Evolutionary conservation across 305 asterid species (phyloP), one percentile per base, ranked within the genome.

Genomic region (Caryopteris hybrid): DNA sequence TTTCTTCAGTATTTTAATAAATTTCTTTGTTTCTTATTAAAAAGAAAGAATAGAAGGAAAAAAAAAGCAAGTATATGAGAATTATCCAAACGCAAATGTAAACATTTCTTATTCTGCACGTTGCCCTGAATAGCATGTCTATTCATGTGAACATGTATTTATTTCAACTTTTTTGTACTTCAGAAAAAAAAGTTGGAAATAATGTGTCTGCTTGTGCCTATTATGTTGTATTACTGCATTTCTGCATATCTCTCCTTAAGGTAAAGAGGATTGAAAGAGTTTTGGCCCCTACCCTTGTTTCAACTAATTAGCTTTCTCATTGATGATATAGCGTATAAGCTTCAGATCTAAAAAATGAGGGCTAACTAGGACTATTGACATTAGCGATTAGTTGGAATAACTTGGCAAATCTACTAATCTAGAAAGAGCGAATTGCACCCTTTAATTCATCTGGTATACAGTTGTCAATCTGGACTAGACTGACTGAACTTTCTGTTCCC

Each of bases 321-420:
- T 50, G 9, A 41, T 11, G 61, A 29, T 10, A 10, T 38, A 51
- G 50, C 53, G 45, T 16, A 22, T 17, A 60, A 63, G 59, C 27
- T 9, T 27, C n/a, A n/a, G n/a, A n/a, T n/a, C n/a, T n/a, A n/a
- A n/a, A 23, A 9, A 71, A 5, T 27, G 47, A 22, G 46, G 22
- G 63, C 43, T 51, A n/a, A 38, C 42, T 46, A 2, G 42, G 57
- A 41, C 68, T 23, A 46, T 27, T 42, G 18, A 70, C 42, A 51
- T 50, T 69, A n/a, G n/a, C n/a, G n/a, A n/a, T n/a, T n/a, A 60
- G 45, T 27, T n/a, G 41, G 41, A 61, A 48, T 57, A 34, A 59
- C 50, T 29, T 46, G 11, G 48, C 50, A 6, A 34, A 7, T 34
- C 41, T 34, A 36, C 7, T 36, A 10, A 27, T 54, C 31, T 23